phyloP scores from a whole-genome alignment of 2,329 filamentous ascomycete genomes.

The Fusarium brevicatenulatum region DNA sequence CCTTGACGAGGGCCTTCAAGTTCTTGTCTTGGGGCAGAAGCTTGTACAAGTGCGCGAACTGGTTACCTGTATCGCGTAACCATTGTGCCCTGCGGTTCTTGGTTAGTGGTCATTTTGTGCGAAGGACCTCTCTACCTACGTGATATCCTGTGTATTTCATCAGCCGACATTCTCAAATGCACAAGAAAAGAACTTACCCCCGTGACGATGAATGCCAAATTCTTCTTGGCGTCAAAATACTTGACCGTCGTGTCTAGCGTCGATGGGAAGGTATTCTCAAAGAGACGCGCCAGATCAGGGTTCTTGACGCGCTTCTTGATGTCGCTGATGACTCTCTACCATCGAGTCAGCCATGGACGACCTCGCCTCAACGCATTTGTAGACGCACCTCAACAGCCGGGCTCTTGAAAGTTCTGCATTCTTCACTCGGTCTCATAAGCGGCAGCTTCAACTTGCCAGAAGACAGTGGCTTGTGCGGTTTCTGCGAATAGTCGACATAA shows the following conservation, averaged over 20 bases:
- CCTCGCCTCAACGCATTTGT: fast-evolving
- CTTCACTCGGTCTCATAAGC: conserved; percentile 18
- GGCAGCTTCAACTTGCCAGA: conserved; percentile 14
- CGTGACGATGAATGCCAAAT: conserved; percentile 17
- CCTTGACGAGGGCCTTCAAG: conserved; percentile 11
- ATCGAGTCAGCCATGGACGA: fast-evolving
- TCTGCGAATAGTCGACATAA: conserved; percentile 15
- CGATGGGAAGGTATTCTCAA: conserved; percentile 23
- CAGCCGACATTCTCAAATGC: neutral
- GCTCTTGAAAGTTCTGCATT: conserved; percentile 28
- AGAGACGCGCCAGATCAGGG: conserved; percentile 17
- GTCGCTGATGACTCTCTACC: conserved; percentile 17
- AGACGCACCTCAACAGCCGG: neutral
- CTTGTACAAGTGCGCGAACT: conserved; percentile 27
- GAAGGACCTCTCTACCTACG: neutral
- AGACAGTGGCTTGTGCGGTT: neutral
- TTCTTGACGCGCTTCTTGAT: conserved; percentile 24
- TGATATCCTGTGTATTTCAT: neutral
- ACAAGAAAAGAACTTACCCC: neutral
- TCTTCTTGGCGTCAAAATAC: conserved; percentile 11
- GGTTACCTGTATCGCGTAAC: conserved; percentile 19
- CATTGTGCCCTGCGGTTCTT: neutral
- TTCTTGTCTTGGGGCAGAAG: conserved; percentile 12
- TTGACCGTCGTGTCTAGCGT: conserved; percentile 23
- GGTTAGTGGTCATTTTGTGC: neutral